These are phyloP conservation scores for Carpinus viminea DNA, from an alignment of 306 rosid genomes.

Conservation along the genomic window DNA sequence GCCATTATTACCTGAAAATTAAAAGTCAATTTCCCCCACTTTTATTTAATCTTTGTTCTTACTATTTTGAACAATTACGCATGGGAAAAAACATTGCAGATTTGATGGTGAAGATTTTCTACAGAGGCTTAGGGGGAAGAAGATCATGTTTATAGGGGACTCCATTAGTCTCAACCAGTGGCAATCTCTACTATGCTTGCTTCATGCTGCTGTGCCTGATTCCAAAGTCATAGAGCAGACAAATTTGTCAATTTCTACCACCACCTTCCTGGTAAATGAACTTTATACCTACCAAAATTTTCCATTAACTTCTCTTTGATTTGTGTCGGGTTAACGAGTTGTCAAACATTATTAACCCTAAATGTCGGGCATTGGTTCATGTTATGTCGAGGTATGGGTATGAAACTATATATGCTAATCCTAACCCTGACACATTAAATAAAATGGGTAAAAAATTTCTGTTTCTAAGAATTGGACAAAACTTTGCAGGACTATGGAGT, in stretches of 20 bases:
- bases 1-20: no score
- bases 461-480: background rate
- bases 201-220: conserved; percentile 48
- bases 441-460: no score
- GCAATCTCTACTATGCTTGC: conserved; percentile 59
- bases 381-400: no score
- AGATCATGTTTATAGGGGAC: conserved; percentile 73
- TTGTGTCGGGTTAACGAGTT: no score
- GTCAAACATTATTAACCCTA: no score
- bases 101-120: conserved; percentile 53
- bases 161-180: conserved; percentile 64
- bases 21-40: no score
- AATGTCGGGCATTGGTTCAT: no score
- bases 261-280: conserved; percentile 38
- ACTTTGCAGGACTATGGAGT: conserved; percentile 53
- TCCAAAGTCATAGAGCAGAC: conserved; percentile 1
- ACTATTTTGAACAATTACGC: background rate
- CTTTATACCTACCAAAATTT: background rate
- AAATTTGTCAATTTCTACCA: conserved; percentile 1
- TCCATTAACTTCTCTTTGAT: background rate
- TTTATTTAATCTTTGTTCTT: background rate
- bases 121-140: conserved; percentile 40
- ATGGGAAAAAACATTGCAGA: conserved; percentile 25
- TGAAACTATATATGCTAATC: no score
- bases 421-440: no score